A percentile compares a stretch with the other conserved stretches of the same genome.
Evolutionary conservation across 106 monocot species (phyloP).

Genomic region (Dendrobium chrysotoxum): DNA sequence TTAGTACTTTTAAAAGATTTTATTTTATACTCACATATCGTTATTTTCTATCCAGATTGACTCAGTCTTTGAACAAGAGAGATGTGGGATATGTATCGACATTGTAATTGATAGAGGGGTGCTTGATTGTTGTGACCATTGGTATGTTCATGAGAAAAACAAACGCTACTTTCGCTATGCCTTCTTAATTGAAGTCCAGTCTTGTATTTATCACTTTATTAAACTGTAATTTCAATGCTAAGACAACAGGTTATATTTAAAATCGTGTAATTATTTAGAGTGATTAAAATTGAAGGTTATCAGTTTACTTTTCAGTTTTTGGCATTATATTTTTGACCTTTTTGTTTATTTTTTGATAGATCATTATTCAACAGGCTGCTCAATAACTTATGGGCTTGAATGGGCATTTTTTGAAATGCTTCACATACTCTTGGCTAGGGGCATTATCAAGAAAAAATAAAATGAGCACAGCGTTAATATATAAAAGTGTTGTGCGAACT

Average conservation of each 20-base stretch:
- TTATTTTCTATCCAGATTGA: slow-evolving; percentile 43
- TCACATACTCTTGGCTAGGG: too few species aligned
- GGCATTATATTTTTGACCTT: neutral
- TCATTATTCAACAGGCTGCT: neutral
- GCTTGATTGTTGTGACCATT: slow-evolving; percentile 79
- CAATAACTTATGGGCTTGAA: neutral
- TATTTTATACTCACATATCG: neutral
- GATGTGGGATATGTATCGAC: slow-evolving; percentile 84
- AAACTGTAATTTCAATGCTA: neutral
- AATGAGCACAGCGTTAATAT: too few species aligned
- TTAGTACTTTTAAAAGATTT: neutral
- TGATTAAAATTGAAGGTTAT: neutral
- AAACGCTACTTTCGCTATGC: neutral
- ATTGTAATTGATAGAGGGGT: slow-evolving; percentile 88
- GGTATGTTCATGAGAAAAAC: slow-evolving; percentile 39
- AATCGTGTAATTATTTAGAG: neutral
- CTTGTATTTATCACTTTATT: neutral
- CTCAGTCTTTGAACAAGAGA: slow-evolving; percentile 35
- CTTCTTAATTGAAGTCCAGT: neutral
- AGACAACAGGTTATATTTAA: neutral
- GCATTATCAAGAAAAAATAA: too few species aligned
- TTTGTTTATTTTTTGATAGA: neutral
- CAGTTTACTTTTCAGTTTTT: too few species aligned
- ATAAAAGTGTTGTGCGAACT: too few species aligned
- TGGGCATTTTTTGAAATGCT: too few species aligned